Evolutionary conservation across 768 basidiomycete species (phyloP), one percentile per base, ranked within the genome.

Genomic region (Russula ochroleuca): DNA sequence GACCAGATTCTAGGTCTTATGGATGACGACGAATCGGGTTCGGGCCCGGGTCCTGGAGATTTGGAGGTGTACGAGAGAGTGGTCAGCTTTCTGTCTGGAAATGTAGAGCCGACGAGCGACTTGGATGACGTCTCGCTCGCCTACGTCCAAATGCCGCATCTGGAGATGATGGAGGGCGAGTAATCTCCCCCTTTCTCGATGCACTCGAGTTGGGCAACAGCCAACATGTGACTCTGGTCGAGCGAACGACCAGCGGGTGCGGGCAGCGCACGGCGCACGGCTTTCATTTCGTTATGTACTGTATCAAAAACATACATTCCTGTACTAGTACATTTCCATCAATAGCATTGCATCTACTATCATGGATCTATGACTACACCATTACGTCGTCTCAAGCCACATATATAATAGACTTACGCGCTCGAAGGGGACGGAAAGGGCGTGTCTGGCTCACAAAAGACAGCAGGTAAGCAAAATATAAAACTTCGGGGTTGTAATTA

Each of bases 91-190:
- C 33, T 64, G 5, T 59, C 59, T 6, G 63, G 63, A 33, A 56
- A 60, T 33, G 59, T 61, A 0, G 63, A 64, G 33, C 63, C 63
- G 15, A 52, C 59, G 23, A 61, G 63, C 52, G 53, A 60, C 3
- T 40, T 61, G 47, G 63, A 64, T n/a, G 63, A 64, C 6, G 53
- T 64, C 45, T 64, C 59, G 40, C 59, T 64, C 13, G 63, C 63
- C 0, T 64, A 64, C 3, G 25, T 64, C 19, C 63, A 64, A 28
- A 61, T 53, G 0, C 63, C 63, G 6, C 45, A 45, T 15, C 31
- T 49, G 38, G 63, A 38, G 53, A 60, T 60, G 63, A 50, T 50
- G 53, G 63, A 64, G 38, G 38, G 59, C 31, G 63, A 64, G 47
- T 35, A 47, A 14, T 14, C 48, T 19, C 47, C 25, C 13, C 9